Conservation (phyloP, 2,329 filamentous ascomycete genomes). For the Trichoderma breve region DNA sequence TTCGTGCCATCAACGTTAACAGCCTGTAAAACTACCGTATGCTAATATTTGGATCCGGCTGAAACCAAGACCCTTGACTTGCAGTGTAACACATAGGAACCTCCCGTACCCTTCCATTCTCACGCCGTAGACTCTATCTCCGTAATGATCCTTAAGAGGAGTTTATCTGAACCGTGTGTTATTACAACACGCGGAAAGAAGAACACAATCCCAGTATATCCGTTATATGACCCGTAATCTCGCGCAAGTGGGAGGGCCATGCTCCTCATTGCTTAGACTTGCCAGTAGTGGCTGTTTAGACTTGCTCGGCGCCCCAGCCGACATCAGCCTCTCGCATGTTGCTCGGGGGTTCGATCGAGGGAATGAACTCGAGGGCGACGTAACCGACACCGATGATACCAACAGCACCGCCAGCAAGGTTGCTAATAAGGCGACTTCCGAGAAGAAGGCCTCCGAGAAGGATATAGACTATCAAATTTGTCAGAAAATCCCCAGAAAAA, state of each 20-base stretch:
- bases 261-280: not conserved
- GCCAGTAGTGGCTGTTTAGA: constrained; percentile 44
- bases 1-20: not conserved
- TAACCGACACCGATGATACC: constrained; percentile 78
- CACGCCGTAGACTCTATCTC: not conserved
- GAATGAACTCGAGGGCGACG: constrained; percentile 70
- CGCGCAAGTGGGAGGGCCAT: not conserved
- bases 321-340: constrained; percentile 79
- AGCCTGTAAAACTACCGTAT: not conserved
- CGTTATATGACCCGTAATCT: not conserved
- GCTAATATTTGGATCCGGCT: not conserved
- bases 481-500: not conserved
- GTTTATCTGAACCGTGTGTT: not conserved
- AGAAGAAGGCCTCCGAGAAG: constrained; percentile 88
- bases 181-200: not conserved
- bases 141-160: not conserved
- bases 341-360: constrained; percentile 73
- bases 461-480: constrained; percentile 72
- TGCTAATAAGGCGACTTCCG: constrained; percentile 62
- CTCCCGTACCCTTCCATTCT: not conserved
- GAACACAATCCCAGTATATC: not conserved
- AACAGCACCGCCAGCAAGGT: constrained; percentile 75
- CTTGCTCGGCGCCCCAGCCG: constrained; percentile 75
- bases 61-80: not conserved
- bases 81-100: not conserved